Evolutionary conservation across 106 monocot species (phyloP), one percentile per base, ranked within the genome.

Genomic region (Apostasia ramifera): DNA sequence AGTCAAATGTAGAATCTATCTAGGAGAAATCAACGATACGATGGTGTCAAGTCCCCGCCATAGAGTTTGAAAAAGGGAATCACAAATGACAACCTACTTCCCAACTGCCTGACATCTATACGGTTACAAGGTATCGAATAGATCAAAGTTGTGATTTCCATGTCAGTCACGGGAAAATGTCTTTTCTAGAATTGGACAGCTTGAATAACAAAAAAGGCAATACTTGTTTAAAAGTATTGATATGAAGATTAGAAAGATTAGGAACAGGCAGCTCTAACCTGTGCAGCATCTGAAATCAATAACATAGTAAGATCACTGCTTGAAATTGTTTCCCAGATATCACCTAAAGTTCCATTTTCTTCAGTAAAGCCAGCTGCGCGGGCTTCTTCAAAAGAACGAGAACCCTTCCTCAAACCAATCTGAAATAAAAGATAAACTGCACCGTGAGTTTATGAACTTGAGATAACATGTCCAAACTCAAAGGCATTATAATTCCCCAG

Each of bases 201-300:
- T 7, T 7, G 53, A 53, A 53, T 53, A 53, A 53, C 5, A 53
- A 11, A 11, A 53, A 53, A 11, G 11, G 53, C 8, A 5, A 53
- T 53, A 53, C 11, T 5, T 53, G 11, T 11, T 7, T 53, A 53
- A 11, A 53, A 53, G 53, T 7, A 53, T 7, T 5, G 5, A 53
- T 5, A 53, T 7, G 11, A 53, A 11, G 11, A 57, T 57, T 3
- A 57, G 8, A 7, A 53, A 53, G 8, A 7, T 53, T 7, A 7
- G 5, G 53, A 53, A 53, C 5, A 11, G 53, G 11, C 11, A 53
- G 53, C 53, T 53, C 53, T 66, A 81, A 94, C 94, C 85, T 94
- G 90, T 68, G 90, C 94, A 48, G 94, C 87, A 79, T 94, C 94
- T 66, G 94, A 94, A 74, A 94, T 94, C 77, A 94, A 75, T 57